Evolutionary conservation across 2,329 filamentous ascomycete species (phyloP), one percentile per base, ranked within the genome.

Genomic region (Fusarium globosum): DNA sequence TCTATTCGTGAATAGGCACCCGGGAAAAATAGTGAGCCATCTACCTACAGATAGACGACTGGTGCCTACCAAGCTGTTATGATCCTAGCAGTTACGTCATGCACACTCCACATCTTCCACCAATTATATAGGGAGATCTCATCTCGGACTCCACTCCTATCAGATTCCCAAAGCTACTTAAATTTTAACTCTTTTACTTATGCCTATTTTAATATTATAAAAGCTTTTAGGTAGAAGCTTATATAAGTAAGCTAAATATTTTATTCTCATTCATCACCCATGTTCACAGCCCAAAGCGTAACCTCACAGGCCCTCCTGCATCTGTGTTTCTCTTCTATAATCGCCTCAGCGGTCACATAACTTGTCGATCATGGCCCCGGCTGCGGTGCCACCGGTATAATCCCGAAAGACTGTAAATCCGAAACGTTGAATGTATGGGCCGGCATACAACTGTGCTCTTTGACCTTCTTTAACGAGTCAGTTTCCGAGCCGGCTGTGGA

Each of bases 391-490:
- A 23, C 6, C 12, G 33, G 15, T 10, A 51, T 21, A 49, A 48
- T 28, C 33, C 36, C 20, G 18, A 36, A 26, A 33, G 14, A 12
- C 15, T 13, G 28, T 18, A 49, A 9, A n/a, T 30, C 30, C 21
- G 46, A 30, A 49, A 49, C 46, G 2, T n/a, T 14, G 15, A 13
- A 26, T 14, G 5, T 20, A 52, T 52, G 33, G 49, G 33, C 36
- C 33, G 14, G 20, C 18, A 30, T 23, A 20, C 20, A 30, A 11
- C 15, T 14, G 7, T 61, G 16, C 38, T 1, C 8, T 57, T 38
- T n/a, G 28, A 61, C 59, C 59, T 43, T 61, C 59, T 61, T 4
- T 30, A 55, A 57, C 15, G n/a, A 55, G 59, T n/a, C 23, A 16
- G n/a, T 33, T 23, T 26, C 58, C 49, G 59, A 3, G 11, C 38